These are phyloP conservation scores for Rhizophora apiculata DNA, from an alignment of 345 rosid genomes.

Conservation along the genomic window DNA sequence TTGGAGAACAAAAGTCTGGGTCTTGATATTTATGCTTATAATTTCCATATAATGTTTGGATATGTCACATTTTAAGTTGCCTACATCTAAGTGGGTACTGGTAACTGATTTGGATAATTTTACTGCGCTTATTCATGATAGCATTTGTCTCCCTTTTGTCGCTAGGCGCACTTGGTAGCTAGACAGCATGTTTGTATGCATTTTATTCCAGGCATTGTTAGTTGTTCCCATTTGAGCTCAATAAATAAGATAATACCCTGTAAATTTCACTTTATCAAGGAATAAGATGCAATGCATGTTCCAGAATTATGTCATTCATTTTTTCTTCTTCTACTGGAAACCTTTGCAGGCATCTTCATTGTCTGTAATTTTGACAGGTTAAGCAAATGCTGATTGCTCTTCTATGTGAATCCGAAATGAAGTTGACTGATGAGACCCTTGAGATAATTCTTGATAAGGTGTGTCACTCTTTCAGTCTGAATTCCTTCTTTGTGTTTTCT, in stretches of 20 bases:
- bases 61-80: background rate
- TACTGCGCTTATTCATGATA: background rate
- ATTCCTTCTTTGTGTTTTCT: background rate
- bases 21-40: background rate
- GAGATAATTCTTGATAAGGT: conserved; percentile 96
- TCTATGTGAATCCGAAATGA: conserved; percentile 93
- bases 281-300: background rate
- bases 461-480: background rate
- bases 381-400: conserved; percentile 98
- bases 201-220: background rate
- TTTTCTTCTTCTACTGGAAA: conserved; percentile 12
- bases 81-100: background rate
- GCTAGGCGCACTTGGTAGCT: background rate
- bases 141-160: background rate
- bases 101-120: background rate
- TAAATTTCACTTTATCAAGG: background rate
- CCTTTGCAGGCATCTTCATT: conserved; percentile 26
- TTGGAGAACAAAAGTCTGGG: background rate
- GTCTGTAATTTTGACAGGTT: conserved; percentile 58
- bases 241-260: too few species aligned
- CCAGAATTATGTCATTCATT: conserved; percentile 2
- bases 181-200: background rate
- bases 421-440: conserved; percentile 92
- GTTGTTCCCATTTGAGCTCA: too few species aligned
- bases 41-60: background rate